Conservation (phyloP, 257 asterid genomes). For the Capsicum baccatum region DNA sequence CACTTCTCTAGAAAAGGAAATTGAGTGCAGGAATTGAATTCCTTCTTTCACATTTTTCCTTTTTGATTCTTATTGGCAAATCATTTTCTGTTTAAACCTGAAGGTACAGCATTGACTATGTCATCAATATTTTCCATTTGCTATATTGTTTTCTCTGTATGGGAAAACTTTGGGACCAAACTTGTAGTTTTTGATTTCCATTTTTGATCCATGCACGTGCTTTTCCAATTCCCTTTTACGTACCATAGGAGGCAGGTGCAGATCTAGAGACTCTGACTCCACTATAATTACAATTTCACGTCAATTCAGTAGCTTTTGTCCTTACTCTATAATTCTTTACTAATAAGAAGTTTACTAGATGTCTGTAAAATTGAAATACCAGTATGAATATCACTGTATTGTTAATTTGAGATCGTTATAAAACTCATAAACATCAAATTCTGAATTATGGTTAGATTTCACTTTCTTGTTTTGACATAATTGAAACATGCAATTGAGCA, state of each 20-base stretch:
- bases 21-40: slow-evolving; percentile 23
- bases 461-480: neutral
- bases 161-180: neutral
- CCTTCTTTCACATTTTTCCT: slow-evolving; percentile 23
- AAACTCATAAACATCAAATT: neutral
- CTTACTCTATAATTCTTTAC: no score
- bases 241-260: neutral
- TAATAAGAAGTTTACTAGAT: no score
- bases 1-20: slow-evolving; percentile 41
- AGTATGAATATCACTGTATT: no score
- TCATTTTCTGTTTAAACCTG: neutral
- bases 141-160: slow-evolving; percentile 6
- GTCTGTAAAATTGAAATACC: neutral
- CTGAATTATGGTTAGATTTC: neutral
- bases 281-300: neutral
- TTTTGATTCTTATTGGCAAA: slow-evolving; percentile 14
- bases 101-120: neutral
- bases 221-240: neutral
- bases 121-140: neutral
- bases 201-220: slow-evolving; percentile 15
- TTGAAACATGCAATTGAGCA: neutral
- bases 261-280: neutral
- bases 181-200: slow-evolving; percentile 4
- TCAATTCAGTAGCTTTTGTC: neutral
- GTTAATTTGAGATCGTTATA: neutral